Evolutionary conservation across 2,329 filamentous ascomycete genomes (phyloP), one percentile per base, ranked within the genome.

Genomic region (Aspergillus japonicus): DNA sequence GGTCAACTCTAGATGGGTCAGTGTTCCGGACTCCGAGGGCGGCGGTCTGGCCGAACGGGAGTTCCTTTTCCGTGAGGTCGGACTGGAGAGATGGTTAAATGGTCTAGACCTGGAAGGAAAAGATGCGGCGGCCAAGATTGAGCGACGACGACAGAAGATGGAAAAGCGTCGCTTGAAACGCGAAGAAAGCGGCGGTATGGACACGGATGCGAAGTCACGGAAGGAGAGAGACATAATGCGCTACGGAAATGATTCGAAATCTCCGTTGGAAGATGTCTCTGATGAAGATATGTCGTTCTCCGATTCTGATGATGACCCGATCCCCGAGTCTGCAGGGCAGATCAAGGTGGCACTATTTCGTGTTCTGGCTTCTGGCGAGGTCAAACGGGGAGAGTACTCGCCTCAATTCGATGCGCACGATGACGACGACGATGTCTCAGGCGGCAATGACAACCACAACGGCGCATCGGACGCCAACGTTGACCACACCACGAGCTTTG

Each of bases 1-100:
- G 95, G 96, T 99, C 24, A 99, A 98, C 72, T 97, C 92, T 58
- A 85, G 95, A 69, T 99, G 95, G 95, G 95, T 99, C 53, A 94
- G 96, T 72, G 87, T 99, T 6, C 92, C 94, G 2, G 89, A 93
- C 29, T 87, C 89, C 24, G 94, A 98, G 77, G 94, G 94, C 33
- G 95, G 95, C 53, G 95, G 95, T 47, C 85, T 99, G 50, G 95
- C 95, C 31, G 95, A 99, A 80, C 87, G 95, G 65, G 95, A 99
- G 74, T 99, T 99, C 68, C 80, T 99, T 65, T 99, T 99, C 78
- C 90, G 94, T 58, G 95, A 99, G 76, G 95, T 99, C 51, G 95
- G 95, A 2, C 81, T 99, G 56, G 95, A 99, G 79, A 85, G 93
- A 68, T 99, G 95, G 93, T 84, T 99, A 16, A 98, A 98, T 73